Percentiles rank a stretch among this genome's conserved stretches.
Evolutionary conservation across 2,329 filamentous ascomycete species (phyloP).

Genomic region (Sclerotinia borealis): DNA sequence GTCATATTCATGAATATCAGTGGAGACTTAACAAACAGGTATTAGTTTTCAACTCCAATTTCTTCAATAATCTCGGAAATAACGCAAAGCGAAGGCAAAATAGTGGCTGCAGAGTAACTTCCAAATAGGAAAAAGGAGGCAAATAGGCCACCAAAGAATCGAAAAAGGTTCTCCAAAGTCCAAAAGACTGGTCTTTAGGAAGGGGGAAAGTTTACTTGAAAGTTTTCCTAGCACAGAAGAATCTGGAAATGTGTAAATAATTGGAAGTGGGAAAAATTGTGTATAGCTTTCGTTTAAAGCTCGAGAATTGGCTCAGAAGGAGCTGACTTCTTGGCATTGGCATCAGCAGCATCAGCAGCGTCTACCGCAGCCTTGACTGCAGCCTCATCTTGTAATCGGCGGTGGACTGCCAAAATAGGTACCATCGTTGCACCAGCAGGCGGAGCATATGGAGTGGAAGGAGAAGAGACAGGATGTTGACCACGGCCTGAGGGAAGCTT

Average conservation of each 20-base stretch:
- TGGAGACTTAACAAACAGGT: not conserved
- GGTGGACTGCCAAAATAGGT: not conserved
- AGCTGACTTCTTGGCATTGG: not conserved
- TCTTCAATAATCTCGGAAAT: fast-evolving
- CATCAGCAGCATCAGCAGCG: not conserved
- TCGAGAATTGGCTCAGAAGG: not conserved
- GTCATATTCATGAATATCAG: not conserved
- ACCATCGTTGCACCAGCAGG: not conserved
- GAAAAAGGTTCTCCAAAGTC: not conserved
- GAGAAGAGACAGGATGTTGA: not conserved
- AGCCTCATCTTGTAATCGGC: not conserved
- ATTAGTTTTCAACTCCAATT: not conserved
- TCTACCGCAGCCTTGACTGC: not conserved
- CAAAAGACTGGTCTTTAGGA: not conserved
- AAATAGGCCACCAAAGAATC: not conserved
- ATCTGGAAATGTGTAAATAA: not conserved
- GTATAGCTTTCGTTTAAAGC: not conserved
- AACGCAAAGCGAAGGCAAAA: not conserved
- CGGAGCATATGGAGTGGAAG: not conserved
- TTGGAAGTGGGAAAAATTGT: not conserved
- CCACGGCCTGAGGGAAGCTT: not conserved
- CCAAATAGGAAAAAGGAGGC: not conserved
- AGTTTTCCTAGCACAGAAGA: not conserved
- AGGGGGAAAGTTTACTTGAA: not conserved
- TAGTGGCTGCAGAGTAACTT: not conserved